Evolutionary conservation across 2,329 filamentous ascomycete species (phyloP).

Genomic region (Pseudogymnoascus sp.): DNA sequence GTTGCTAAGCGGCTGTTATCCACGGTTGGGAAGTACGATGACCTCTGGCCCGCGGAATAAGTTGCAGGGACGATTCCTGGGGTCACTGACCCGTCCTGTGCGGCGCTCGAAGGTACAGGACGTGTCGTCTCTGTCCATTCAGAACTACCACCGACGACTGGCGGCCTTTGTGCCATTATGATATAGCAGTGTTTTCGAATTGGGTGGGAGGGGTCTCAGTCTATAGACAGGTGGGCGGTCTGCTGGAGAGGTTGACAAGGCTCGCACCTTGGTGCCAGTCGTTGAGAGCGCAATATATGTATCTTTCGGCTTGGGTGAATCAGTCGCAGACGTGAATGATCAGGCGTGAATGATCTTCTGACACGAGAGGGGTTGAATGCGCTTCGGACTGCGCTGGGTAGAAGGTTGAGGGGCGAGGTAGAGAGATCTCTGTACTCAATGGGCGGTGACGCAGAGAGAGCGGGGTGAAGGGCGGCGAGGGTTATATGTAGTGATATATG

Average conservation of each 20-base stretch:
- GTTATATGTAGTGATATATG: background rate
- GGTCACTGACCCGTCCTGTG: background rate
- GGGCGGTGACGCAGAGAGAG: background rate
- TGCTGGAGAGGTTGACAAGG: conserved; percentile 1
- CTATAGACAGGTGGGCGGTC: background rate
- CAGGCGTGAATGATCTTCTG: background rate
- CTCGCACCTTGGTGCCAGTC: conserved; percentile 1
- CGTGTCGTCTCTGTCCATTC: background rate
- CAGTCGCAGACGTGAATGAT: background rate
- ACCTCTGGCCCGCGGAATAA: background rate
- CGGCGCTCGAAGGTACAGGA: background rate
- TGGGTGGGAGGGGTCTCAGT: background rate
- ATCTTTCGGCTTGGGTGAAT: background rate
- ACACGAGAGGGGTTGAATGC: background rate
- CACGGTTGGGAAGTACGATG: conserved; percentile 6
- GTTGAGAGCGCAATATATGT: background rate
- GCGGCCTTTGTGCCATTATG: background rate
- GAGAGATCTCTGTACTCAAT: background rate
- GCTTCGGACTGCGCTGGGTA: background rate
- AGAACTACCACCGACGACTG: background rate
- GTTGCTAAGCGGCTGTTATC: conserved; percentile 29
- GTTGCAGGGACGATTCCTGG: background rate
- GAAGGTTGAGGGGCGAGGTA: background rate
- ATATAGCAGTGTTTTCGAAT: background rate
- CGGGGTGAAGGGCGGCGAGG: background rate